Base-by-base conservation (phyloP, 2,329 filamentous ascomycete species). In the Fusarium fujikuroi region DNA sequence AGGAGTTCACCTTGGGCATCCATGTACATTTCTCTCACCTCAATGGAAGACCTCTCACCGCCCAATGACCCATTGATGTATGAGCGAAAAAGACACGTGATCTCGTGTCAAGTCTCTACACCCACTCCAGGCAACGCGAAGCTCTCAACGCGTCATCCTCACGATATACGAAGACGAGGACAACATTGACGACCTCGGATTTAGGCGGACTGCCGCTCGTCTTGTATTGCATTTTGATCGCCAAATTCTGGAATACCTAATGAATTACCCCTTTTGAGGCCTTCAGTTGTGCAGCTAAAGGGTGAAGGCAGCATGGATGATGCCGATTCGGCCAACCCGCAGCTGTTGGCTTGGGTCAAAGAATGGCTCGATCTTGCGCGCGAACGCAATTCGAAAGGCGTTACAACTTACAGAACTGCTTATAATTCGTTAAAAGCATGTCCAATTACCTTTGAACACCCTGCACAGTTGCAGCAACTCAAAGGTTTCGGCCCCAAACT, bases 341-440 rank as follows among this genome's bases (percentile, higher is more conserved):
- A 93, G 44, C 86, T 94, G 14, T 86, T 95, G 16, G 83, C 84
- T 72, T 95, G 92, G 90, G 89, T 95, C 57, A 91, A 93, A 77
- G 92, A 95, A 84, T 94, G 92, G 92, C 87, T 92, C 56, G 92
- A 95, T 49, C 80, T 88, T 44, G 93, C 92, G 18, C 86, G 88
- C 54, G 89, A 93, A 74, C 88, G 88, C 50, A 93, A 92, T 78
- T 89, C 89, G 23, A 94, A 93, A 79, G 92, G 92, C 28, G 83
- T 90, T 30, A 89, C 87, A n/a, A 91, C 89, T 0, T 95, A 95
- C 80, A 92, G 89, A 72, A 90, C 92, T 75, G 93, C 93, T 2
- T 94, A 94, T 77, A 88, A 93, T 65, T 92, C 93, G 5, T 88
- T 96, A 80, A 93, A 91, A 81, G 89, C 89, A 18, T 95, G 93